Evolutionary conservation across 176 grass and related monocot genomes (phyloP).

Genomic region (Bolboschoenus planiculmis): DNA sequence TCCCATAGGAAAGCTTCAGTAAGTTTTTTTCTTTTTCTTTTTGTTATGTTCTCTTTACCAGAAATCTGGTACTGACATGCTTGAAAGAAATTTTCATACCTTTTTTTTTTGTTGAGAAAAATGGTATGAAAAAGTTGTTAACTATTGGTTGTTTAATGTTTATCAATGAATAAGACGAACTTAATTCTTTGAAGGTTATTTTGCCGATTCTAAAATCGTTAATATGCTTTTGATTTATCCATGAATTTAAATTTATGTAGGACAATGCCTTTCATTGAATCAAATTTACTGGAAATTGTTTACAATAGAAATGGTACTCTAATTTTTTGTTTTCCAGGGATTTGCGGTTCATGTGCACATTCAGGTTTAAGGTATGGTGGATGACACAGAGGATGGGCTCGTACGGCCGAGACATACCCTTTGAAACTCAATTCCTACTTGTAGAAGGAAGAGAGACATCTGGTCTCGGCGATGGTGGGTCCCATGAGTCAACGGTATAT

Average conservation of each 20-base stretch:
- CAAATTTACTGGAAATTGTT: background rate
- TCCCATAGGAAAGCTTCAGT: conserved; percentile 77
- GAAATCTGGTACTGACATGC: background rate
- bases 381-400: conserved; percentile 87
- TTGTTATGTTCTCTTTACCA: background rate
- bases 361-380: conserved; percentile 92
- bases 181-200: background rate
- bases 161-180: background rate
- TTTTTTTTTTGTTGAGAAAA: background rate
- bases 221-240: background rate
- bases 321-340: conserved; percentile 35
- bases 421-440: conserved; percentile 73
- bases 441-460: conserved; percentile 38
- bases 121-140: background rate
- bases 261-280: background rate
- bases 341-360: conserved; percentile 68
- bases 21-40: conserved; percentile 1
- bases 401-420: conserved; percentile 46
- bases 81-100: background rate
- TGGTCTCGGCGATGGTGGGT: background rate
- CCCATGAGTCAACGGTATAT: conserved; percentile 38
- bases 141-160: background rate
- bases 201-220: too few species aligned
- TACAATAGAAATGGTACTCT: background rate
- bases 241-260: background rate